A percentile compares a stretch with the other conserved stretches of the same genome.
phyloP scores from a whole-genome alignment of 2,329 filamentous ascomycete species.

The Verticillium alfalfae region DNA sequence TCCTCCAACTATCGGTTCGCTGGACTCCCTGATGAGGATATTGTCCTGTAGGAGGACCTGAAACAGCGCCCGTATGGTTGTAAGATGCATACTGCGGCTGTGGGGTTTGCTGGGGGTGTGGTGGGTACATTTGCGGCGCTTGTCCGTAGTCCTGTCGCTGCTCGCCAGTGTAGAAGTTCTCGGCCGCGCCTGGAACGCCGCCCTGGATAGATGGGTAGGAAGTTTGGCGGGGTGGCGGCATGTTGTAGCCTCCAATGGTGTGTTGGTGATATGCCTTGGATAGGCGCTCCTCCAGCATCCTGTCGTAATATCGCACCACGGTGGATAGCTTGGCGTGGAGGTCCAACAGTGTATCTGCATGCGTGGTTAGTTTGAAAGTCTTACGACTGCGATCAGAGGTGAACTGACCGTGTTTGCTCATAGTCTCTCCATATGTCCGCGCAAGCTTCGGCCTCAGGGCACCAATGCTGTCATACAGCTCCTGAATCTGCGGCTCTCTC shows the following conservation, averaged over 20 bases:
- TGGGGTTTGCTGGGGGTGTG: slow-evolving; percentile 26
- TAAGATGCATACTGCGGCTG: slow-evolving; percentile 40
- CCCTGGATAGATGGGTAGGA: slow-evolving; percentile 66
- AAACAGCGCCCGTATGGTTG: slow-evolving; percentile 32
- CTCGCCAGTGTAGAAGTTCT: slow-evolving; percentile 78
- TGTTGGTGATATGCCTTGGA: slow-evolving; percentile 90
- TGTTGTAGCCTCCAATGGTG: slow-evolving; percentile 58
- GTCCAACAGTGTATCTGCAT: slow-evolving; percentile 80
- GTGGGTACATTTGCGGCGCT: slow-evolving; percentile 47
- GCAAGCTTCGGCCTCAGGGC: slow-evolving; percentile 87
- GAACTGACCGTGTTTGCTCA: slow-evolving; percentile 91
- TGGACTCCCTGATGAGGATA: slow-evolving; percentile 41
- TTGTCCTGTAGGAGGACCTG: slow-evolving; percentile 32
- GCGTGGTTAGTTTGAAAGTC: slow-evolving; percentile 22
- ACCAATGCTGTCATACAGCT: slow-evolving; percentile 97
- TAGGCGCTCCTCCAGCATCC: slow-evolving; percentile 93
- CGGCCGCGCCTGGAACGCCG: slow-evolving; percentile 49
- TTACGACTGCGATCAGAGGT: too few species aligned
- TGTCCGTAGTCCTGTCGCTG: slow-evolving; percentile 39
- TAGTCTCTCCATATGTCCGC: slow-evolving; percentile 93
- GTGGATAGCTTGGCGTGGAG: slow-evolving; percentile 93
- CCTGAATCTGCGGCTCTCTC: slow-evolving; percentile 95
- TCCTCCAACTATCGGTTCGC: slow-evolving; percentile 46
- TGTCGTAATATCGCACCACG: slow-evolving; percentile 94
- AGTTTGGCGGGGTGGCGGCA: slow-evolving; percentile 46